phyloP scores from a whole-genome alignment of 192 early-diverging fungal species.

The Chytriomyces sp. region DNA sequence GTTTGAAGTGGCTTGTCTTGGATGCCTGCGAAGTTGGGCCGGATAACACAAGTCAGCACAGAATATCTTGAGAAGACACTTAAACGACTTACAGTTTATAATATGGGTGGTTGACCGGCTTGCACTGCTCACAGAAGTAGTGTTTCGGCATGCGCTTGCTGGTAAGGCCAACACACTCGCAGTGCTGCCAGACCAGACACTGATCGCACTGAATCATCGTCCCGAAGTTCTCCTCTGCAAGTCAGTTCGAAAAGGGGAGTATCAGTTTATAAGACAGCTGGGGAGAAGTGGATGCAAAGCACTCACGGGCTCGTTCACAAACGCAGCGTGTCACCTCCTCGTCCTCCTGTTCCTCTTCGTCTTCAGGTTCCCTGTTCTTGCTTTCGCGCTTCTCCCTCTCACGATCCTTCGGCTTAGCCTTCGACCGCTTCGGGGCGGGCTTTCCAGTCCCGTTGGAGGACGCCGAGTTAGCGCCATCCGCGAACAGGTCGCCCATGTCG shows the following conservation, averaged over 20 bases:
- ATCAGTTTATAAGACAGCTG: background rate
- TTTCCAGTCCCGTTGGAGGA: background rate
- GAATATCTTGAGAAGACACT: background rate
- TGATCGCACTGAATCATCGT: constrained; percentile 92
- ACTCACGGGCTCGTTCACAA: background rate
- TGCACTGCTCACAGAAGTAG: constrained; percentile 92
- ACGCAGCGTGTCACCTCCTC: background rate
- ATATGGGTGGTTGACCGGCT: constrained; percentile 77
- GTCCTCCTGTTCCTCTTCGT: background rate
- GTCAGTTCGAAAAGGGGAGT: background rate
- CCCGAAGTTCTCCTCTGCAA: constrained; percentile 34
- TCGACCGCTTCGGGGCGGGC: background rate
- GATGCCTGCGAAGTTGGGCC: background rate
- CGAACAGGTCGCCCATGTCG: background rate
- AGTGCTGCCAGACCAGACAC: constrained; percentile 94
- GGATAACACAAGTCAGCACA: background rate
- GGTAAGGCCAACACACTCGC: constrained; percentile 87
- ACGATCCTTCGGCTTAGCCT: background rate
- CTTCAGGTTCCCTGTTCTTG: background rate
- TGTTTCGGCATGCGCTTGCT: constrained; percentile 82
- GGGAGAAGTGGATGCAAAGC: background rate
- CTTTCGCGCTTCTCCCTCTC: background rate
- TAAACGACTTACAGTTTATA: constrained; percentile 37
- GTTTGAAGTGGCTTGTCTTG: background rate
- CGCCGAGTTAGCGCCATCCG: background rate